These are phyloP conservation scores for Diatrype stigma DNA, from an alignment of 2,329 filamentous ascomycete genomes.

Conservation along the genomic window DNA sequence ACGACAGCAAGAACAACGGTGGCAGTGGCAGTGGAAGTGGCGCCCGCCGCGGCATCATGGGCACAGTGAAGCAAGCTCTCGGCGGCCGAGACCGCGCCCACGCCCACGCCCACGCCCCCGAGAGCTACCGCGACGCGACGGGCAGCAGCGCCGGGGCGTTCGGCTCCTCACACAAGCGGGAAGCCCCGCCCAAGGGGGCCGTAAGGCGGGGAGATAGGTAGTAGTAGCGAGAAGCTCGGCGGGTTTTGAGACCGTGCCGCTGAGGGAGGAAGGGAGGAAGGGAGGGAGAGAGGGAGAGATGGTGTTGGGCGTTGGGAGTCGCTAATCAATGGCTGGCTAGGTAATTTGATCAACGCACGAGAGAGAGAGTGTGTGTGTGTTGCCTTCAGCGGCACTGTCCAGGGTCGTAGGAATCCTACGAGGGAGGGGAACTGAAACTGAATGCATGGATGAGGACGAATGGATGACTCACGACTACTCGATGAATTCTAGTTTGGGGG, in stretches of 20 bases:
- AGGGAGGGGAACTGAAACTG: constrained; percentile 11
- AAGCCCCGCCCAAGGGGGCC: no score
- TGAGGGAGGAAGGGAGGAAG: no score
- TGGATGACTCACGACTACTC: no score
- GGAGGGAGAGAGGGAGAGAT: no score
- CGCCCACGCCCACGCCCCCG: constrained; percentile 1
- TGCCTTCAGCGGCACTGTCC: constrained; percentile 10
- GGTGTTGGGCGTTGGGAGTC: no score
- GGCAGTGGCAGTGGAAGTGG: constrained; percentile 1
- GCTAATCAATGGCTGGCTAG: no score
- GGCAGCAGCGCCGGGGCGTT: constrained; percentile 10
- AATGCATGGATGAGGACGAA: no score
- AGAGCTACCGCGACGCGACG: constrained; percentile 7
- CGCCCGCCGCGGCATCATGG: background rate
- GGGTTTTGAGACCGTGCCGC: no score
- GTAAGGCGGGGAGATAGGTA: no score
- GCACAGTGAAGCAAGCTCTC: background rate
- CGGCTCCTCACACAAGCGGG: no score
- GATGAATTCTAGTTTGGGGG: no score
- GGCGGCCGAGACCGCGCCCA: background rate
- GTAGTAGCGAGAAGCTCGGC: no score
- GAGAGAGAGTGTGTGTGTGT: constrained; percentile 11
- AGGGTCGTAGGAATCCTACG: constrained; percentile 11
- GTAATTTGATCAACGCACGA: constrained; percentile 13
- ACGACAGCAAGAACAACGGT: constrained; percentile 4